A percentile compares a stretch with the other conserved stretches of the same genome.
Evolutionary conservation across 2,329 filamentous ascomycete species (phyloP).

Genomic region (Chrysosporium keratinophilum): DNA sequence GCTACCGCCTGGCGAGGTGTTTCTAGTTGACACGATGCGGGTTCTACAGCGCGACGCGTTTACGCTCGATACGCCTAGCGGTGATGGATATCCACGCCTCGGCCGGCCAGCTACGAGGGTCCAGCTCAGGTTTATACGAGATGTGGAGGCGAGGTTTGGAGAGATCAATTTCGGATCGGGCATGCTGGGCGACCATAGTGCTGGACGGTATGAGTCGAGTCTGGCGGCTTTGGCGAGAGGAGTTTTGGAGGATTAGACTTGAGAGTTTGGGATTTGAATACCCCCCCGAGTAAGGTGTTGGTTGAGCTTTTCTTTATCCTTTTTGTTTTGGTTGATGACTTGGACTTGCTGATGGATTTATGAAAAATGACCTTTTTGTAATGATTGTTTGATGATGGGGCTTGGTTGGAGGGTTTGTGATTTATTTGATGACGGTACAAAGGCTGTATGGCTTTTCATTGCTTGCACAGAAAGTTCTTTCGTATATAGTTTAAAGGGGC

Average conservation of each 20-base stretch:
- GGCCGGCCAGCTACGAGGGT: conserved; percentile 58
- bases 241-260: conserved; percentile 33
- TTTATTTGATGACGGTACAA: too few species aligned
- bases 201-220: conserved; percentile 61
- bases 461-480: too few species aligned
- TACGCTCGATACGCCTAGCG: conserved; percentile 28
- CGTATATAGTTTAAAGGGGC: neutral
- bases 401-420: too few species aligned
- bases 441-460: too few species aligned
- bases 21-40: conserved; percentile 57
- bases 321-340: neutral
- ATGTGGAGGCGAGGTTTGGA: conserved; percentile 59
- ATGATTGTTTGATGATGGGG: too few species aligned
- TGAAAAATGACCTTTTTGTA: too few species aligned
- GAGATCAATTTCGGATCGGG: conserved; percentile 62
- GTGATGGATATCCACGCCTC: conserved; percentile 39
- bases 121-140: conserved; percentile 58
- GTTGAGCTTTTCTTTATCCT: neutral
- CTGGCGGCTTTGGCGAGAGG: conserved; percentile 49
- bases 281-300: neutral
- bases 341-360: neutral
- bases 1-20: conserved; percentile 65
- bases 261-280: neutral
- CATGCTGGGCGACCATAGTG: conserved; percentile 68
- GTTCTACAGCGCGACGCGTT: conserved; percentile 60